Conservation (phyloP, 768 basidiomycete species). For the Neoboletus magnificus region DNA sequence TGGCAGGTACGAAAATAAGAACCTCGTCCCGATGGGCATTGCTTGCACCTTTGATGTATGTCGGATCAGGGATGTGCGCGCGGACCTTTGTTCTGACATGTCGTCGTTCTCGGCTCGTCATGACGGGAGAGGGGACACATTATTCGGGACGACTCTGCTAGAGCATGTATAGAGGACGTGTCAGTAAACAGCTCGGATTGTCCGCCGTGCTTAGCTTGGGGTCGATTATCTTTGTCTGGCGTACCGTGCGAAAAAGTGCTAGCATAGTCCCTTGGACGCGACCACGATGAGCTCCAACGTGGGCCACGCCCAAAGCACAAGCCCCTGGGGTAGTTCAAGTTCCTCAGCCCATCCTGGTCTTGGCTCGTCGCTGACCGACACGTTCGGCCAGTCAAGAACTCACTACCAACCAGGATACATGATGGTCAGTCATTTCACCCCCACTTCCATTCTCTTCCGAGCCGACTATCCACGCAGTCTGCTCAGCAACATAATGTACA, state of each 20-base stretch:
- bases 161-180: background rate
- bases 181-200: background rate
- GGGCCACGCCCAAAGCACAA: slow-evolving; percentile 45
- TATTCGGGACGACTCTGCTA: background rate
- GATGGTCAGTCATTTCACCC: slow-evolving; percentile 49
- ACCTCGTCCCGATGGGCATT: background rate
- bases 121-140: background rate
- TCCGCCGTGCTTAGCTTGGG: too few relatives aligned
- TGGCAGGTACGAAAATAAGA: background rate
- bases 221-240: background rate
- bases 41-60: background rate
- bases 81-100: background rate
- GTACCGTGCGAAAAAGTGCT: slow-evolving; percentile 5
- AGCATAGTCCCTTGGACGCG: background rate
- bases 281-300: slow-evolving; percentile 21
- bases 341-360: slow-evolving; percentile 40
- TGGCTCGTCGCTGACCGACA: slow-evolving; percentile 57
- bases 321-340: slow-evolving; percentile 51
- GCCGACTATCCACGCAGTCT: slow-evolving; percentile 39
- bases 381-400: slow-evolving; percentile 66
- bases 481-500: slow-evolving; percentile 60
- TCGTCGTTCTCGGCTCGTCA: background rate
- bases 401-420: slow-evolving; percentile 82
- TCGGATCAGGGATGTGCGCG: background rate
- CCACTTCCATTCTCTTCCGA: background rate